These are phyloP conservation scores for Tilletia caries DNA, from an alignment of 1,284 basidiomycete genomes.

Conservation along the genomic window DNA sequence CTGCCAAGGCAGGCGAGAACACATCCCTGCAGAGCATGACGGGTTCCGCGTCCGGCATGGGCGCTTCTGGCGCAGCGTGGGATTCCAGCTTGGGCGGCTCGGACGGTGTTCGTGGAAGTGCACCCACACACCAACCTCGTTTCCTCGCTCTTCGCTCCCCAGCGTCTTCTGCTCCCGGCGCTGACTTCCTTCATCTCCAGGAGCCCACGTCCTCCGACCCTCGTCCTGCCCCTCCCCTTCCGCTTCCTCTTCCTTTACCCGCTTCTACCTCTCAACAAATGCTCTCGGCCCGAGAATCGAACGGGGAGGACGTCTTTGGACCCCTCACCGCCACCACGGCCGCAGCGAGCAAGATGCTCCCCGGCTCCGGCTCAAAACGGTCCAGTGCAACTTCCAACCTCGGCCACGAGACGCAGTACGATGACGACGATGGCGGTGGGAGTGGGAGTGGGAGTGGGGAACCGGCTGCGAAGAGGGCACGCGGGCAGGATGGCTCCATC, in stretches of 20 bases:
- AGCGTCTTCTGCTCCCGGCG: slow-evolving; percentile 1
- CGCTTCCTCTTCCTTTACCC: neutral
- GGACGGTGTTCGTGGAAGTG: slow-evolving; percentile 25
- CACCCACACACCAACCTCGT: slow-evolving; percentile 27
- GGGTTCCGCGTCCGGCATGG: slow-evolving; percentile 15
- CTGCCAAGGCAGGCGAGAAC: slow-evolving; percentile 6
- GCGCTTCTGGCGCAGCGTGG: slow-evolving; percentile 25
- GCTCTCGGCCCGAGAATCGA: neutral
- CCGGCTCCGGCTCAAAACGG: neutral
- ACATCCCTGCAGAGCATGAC: slow-evolving; percentile 14
- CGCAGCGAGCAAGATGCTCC: neutral
- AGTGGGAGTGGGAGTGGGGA: neutral
- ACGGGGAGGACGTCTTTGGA: neutral
- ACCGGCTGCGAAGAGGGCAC: neutral
- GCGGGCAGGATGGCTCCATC: neutral
- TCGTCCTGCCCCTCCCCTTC: neutral
- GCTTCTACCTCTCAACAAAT: too few species aligned
- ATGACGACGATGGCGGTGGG: neutral
- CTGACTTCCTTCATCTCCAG: neutral
- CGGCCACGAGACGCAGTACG: too few species aligned
- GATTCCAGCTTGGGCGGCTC: slow-evolving; percentile 13
- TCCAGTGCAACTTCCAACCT: neutral
- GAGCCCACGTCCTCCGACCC: too few species aligned
- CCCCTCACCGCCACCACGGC: neutral
- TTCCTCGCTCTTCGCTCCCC: slow-evolving; percentile 44